Base-by-base conservation (phyloP, 441 rosid genomes). In the Euphorbia corollata region DNA sequence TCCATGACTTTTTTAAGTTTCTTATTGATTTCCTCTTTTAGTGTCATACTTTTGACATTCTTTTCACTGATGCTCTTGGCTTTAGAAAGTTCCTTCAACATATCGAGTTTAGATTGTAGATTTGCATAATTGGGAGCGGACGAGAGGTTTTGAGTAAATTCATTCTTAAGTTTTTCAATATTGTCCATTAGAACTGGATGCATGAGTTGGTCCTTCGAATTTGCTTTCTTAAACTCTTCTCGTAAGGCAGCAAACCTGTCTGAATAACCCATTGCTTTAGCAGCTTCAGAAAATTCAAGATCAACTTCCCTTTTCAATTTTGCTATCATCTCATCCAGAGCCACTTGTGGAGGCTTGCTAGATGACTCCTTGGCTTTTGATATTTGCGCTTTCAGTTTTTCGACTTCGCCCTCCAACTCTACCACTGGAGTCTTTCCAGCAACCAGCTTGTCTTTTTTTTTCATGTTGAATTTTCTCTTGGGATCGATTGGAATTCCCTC, bases 251-350 rank as follows among this genome's bases (percentile, higher is more conserved):
- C 73, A 30, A 78, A 66, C 79, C 85, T 85, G 72, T 84, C 92
- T 62, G 79, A 68, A 69, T 86, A 74, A 63, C 90, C 96, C 73
- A 81, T 1, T 34, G 85, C 83, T 67, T 75, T 80, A 57, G 79
- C 79, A 68, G 98, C 97, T 76, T 84, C 83, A 45, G 82, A 68
- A 67, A 74, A 85, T 79, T 90, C 98, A 16, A 81, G 82, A 68
- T 88, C 87, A 61, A 92, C 76, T 85, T 87, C 96, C 59, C 73
- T 79, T 74, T 79, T 80, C 75, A 90, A 81, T 76, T 83, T 90
- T 71, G 69, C 82, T 51, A 90, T 85, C 92, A 90, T 83, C 73
- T 76, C 84, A 64, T 78, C 72, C 45, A 90, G 60, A 67, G 83
- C 86, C 56, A 63, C 66, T 53, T 77, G 85, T 10, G 90, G 75